Evolutionary conservation across 2,329 filamentous ascomycete genomes (phyloP).

Genomic region (Claviceps pusilla): DNA sequence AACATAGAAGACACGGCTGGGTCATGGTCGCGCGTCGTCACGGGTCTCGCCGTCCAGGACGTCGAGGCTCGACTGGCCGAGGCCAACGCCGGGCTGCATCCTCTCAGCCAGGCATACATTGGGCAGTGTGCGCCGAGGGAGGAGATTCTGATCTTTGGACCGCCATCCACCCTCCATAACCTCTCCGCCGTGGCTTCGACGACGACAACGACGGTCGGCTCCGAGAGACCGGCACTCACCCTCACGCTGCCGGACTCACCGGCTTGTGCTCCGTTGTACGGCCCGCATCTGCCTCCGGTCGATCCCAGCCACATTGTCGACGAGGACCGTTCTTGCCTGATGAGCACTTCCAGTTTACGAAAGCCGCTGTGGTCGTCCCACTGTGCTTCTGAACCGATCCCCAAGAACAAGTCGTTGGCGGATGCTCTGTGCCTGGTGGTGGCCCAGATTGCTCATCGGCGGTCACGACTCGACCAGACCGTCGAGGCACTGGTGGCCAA

Average conservation of each 20-base stretch:
- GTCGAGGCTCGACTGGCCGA: background rate
- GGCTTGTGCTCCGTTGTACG: background rate
- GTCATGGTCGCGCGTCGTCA: background rate
- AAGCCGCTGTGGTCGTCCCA: background rate
- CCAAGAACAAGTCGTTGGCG: background rate
- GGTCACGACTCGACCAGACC: background rate
- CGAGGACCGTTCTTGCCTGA: background rate
- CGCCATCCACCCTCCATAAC: background rate
- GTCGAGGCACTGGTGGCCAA: background rate
- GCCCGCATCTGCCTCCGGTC: background rate
- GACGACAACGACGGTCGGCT: background rate
- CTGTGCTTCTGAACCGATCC: background rate
- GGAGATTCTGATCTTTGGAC: background rate
- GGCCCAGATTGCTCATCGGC: background rate
- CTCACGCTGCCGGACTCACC: background rate
- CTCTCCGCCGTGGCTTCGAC: background rate
- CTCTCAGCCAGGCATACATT: background rate
- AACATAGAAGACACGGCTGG: background rate
- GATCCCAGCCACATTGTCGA: background rate
- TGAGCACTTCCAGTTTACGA: background rate
- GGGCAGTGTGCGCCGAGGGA: background rate
- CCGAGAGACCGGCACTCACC: background rate
- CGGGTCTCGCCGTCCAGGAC: background rate
- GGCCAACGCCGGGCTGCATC: background rate
- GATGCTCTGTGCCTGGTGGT: background rate